Evolutionary conservation across 2,329 filamentous ascomycete species (phyloP), one percentile per base, ranked within the genome.

Genomic region (Zopfia rhizophila): DNA sequence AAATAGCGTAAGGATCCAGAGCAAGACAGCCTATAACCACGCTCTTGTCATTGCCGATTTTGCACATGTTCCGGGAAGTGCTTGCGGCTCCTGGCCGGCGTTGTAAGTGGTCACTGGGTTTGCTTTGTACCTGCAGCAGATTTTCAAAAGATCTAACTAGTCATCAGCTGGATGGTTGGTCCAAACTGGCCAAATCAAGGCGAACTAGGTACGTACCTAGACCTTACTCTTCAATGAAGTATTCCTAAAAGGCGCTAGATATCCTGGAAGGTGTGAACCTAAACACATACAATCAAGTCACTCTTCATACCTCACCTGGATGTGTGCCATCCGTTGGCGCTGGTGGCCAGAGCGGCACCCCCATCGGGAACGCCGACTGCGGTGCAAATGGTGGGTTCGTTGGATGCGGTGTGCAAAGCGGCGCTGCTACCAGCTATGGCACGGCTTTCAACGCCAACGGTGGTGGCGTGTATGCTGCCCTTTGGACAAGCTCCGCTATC

Each of bases 391-490:
- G 62, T 17, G 70, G 66, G 28, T 71, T 53, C 52, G 55, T 55
- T 11, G 70, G 70, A 24, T 73, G 70, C 32, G 63, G 66, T 12
- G 60, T 70, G 16, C 13, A 52, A 4, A 63, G 62, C 33, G 58
- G 52, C 27, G 57, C 42, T 19, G 48, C 64, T 2, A 64, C 60
- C 16, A 65, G 67, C 3, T 73, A 68, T 41, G 72, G 72, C 12
- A 68, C 65, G 2, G 59, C 63, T 0, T 75, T 75, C 56, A 75
- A 75, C 35, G 61, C 60, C 12, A 69, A 66, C 16, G 72, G 72
- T 7, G 75, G 75, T 25, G 75, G 74, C 19, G 70, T 77, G 0
- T 78, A 75, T 41, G 75, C 72, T 7, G 63, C 70, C 3, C 63
- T 72, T 11, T 76, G 76, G 65, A 75, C 69, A 1, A 56, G 58